phyloP scores from a whole-genome alignment of 805 yeast species.

The Pichia nakasei region DNA sequence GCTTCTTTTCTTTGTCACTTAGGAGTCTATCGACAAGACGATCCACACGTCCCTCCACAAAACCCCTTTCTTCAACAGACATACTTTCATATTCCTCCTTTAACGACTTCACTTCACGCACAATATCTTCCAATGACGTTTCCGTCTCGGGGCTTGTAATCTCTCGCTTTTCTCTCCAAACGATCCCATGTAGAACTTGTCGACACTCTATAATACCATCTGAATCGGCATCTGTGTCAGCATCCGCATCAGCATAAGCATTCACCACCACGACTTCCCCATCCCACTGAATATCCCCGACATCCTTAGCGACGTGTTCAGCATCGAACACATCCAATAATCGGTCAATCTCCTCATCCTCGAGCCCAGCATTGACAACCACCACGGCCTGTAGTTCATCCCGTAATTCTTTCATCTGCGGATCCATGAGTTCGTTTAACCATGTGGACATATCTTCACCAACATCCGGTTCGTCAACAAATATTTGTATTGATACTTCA shows the following conservation, averaged over 20 bases:
- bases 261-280: slow-evolving; percentile 33
- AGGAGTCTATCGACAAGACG: too few relatives aligned
- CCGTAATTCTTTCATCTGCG: slow-evolving; percentile 35
- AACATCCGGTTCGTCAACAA: slow-evolving; percentile 27
- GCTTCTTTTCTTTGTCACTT: too few relatives aligned
- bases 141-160: too few relatives aligned
- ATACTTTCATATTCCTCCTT: too few relatives aligned
- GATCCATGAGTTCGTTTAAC: slow-evolving; percentile 30
- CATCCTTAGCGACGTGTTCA: slow-evolving; percentile 15
- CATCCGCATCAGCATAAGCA: background rate
- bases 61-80: too few relatives aligned
- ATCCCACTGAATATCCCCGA: slow-evolving; percentile 21
- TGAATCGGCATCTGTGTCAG: too few relatives aligned
- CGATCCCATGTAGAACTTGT: slow-evolving; percentile 4
- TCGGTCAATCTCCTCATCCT: background rate
- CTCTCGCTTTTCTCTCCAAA: background rate
- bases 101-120: too few relatives aligned
- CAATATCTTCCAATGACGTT: too few relatives aligned
- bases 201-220: background rate
- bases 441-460: slow-evolving; percentile 30
- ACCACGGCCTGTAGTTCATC: slow-evolving; percentile 28
- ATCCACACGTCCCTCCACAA: too few relatives aligned
- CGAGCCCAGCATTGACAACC: background rate
- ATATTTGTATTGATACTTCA: slow-evolving; percentile 19
- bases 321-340: slow-evolving; percentile 15